These are phyloP conservation scores for Piedraia hortae DNA, from an alignment of 2,329 filamentous ascomycete species.

Conservation along the genomic window DNA sequence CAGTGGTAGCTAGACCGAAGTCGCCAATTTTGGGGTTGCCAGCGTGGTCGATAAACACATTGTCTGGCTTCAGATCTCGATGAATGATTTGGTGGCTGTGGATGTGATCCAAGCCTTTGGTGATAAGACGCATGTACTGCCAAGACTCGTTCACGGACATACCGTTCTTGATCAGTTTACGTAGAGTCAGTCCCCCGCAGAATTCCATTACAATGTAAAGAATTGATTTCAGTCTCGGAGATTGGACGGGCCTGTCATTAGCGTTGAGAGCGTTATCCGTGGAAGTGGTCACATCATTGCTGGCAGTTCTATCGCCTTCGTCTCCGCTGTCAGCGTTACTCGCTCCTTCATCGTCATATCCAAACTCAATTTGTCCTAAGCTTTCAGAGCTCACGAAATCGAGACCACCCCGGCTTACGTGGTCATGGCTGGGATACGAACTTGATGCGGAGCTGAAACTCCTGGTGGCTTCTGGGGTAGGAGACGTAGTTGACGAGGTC, in stretches of 20 bases:
- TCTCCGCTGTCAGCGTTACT: slow-evolving; percentile 17
- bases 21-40: slow-evolving; percentile 91
- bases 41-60: slow-evolving; percentile 78
- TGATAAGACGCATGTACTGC: slow-evolving; percentile 70
- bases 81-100: slow-evolving; percentile 82
- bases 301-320: slow-evolving; percentile 15
- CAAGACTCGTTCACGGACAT: slow-evolving; percentile 58
- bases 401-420: slow-evolving; percentile 47
- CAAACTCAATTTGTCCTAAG: slow-evolving; percentile 52
- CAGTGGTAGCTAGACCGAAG: slow-evolving; percentile 79
- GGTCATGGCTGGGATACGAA: too few relatives aligned
- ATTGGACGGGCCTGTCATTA: slow-evolving; percentile 7
- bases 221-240: slow-evolving; percentile 33
- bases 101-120: slow-evolving; percentile 74
- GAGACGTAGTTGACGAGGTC: slow-evolving; percentile 2
- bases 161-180: slow-evolving; percentile 57
- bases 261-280: slow-evolving; percentile 2
- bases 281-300: slow-evolving; percentile 1
- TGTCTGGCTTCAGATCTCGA: slow-evolving; percentile 87
- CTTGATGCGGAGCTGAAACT: slow-evolving; percentile 7
- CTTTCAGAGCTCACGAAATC: slow-evolving; percentile 83
- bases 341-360: slow-evolving; percentile 23
- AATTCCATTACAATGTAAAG: slow-evolving; percentile 99
- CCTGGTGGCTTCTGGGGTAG: slow-evolving; percentile 8
- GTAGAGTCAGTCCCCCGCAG: slow-evolving; percentile 75